Base-by-base conservation (phyloP, 2,329 filamentous ascomycete species). In the Colletotrichum kahawae region DNA sequence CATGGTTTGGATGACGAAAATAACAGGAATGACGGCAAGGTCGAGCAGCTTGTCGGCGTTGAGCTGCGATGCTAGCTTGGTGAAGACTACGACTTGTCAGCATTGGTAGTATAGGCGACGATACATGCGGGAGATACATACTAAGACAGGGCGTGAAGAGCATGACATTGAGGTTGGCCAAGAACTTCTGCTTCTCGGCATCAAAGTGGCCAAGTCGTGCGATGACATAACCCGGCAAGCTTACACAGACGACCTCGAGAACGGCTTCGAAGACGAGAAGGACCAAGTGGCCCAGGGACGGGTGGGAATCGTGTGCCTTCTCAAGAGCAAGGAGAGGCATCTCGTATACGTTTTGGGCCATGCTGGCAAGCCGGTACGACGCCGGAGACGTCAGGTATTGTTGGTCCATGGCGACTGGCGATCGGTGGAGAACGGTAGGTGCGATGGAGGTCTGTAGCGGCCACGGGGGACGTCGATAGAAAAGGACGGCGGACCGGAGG, bases 91-190 rank as follows among this genome's bases (percentile, higher is more conserved):
- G 66, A 2, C 14, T 43, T 33, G 77, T 83, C 78, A 82, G 77
- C 36, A 29, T 31, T 13, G 24, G 21, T 31, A 33, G 33, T 27
- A 34, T 5, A 51, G 6, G 64, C 13, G 34, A 13, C 27, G 16
- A 8, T 27, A 31, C 1, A 2, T 21, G 36, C 48, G 38, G 24
- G 31, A 57, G 27, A 62, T 43, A 85, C 93, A 77, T 92, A 97
- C 95, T 97, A 77, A 99, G 92, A 84, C 97, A 98, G 78, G 97
- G 97, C 34, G 97, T 99, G 85, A 99, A 99, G 56, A 99, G 90
- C 87, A 94, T 95, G 74, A 98, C 95, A 84, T 99, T 99, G 79
- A 99, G 89, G 82, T 99, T 98, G 69, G 97, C 96, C 66, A 98
- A 89, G 82, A 99, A 97, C 85, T 98, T 98, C 84, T 99, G 97